phyloP scores from a whole-genome alignment of 352 stramenopile genomes.

The Aphanomyces euteiches region DNA sequence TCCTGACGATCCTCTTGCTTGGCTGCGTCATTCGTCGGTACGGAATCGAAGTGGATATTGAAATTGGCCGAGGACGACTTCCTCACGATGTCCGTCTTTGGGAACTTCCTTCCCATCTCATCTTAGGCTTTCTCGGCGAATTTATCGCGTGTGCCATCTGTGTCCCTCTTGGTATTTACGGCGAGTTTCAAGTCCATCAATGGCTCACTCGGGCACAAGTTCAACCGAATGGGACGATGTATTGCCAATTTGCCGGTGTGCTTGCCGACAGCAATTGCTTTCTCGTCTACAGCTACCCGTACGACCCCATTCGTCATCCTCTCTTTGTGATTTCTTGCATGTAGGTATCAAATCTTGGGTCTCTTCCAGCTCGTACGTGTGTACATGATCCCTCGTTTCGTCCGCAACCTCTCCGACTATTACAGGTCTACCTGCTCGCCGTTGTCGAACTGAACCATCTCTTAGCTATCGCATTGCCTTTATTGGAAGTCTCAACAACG shows the following conservation, averaged over 20 bases:
- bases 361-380: constrained; percentile 61
- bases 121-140: constrained; percentile 47
- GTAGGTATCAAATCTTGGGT: constrained; percentile 60
- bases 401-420: constrained; percentile 74
- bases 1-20: constrained; percentile 49
- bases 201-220: constrained; percentile 56
- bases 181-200: constrained; percentile 54
- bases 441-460: neutral
- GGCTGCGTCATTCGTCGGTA: constrained; percentile 55
- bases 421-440: constrained; percentile 42
- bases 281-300: constrained; percentile 65
- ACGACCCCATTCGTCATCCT: constrained; percentile 26
- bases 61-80: constrained; percentile 58
- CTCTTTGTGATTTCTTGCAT: neutral
- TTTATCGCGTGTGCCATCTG: constrained; percentile 48
- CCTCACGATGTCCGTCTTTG: constrained; percentile 51
- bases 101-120: constrained; percentile 42
- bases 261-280: constrained; percentile 49
- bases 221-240: neutral
- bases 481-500: constrained; percentile 62
- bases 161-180: constrained; percentile 49
- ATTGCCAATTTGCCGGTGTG: constrained; percentile 42
- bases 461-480: constrained; percentile 72
- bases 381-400: constrained; percentile 72
- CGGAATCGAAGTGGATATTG: constrained; percentile 48